Evolutionary conservation across 1,284 basidiomycete genomes (phyloP).

Genomic region (Cryptococcus sp.): DNA sequence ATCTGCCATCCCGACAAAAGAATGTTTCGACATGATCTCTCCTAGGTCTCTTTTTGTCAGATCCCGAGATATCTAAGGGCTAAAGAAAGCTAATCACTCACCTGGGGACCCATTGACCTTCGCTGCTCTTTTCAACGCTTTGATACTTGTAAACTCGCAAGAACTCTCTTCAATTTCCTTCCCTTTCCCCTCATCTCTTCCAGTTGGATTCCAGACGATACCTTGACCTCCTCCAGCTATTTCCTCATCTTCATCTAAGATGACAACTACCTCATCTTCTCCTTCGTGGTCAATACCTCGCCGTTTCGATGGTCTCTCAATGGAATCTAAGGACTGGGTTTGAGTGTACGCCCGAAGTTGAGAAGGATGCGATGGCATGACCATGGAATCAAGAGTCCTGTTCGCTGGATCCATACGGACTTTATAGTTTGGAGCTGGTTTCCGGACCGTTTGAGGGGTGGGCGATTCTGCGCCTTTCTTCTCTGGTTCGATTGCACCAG

Average conservation of each 20-base stretch:
- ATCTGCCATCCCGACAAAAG: slow-evolving; percentile 91
- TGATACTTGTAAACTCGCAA: slow-evolving; percentile 76
- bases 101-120: slow-evolving; percentile 67
- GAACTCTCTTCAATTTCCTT: slow-evolving; percentile 68
- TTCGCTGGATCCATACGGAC: slow-evolving; percentile 84
- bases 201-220: slow-evolving; percentile 6
- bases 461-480: slow-evolving; percentile 11
- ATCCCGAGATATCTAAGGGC: background rate
- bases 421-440: slow-evolving; percentile 71
- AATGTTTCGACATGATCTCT: slow-evolving; percentile 80
- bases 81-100: slow-evolving; percentile 46
- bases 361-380: slow-evolving; percentile 49
- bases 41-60: slow-evolving; percentile 61
- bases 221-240: slow-evolving; percentile 10
- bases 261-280: slow-evolving; percentile 1
- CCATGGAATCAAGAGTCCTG: slow-evolving; percentile 90
- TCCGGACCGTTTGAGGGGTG: slow-evolving; percentile 16
- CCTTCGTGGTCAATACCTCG: slow-evolving; percentile 16
- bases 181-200: slow-evolving; percentile 9
- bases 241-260: slow-evolving; percentile 19
- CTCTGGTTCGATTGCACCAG: slow-evolving; percentile 32
- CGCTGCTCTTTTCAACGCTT: slow-evolving; percentile 60
- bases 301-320: slow-evolving; percentile 23
- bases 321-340: background rate
- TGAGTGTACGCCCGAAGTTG: slow-evolving; percentile 21